phyloP scores from a whole-genome alignment of 768 basidiomycete species.

The Tylopilus balloui region DNA sequence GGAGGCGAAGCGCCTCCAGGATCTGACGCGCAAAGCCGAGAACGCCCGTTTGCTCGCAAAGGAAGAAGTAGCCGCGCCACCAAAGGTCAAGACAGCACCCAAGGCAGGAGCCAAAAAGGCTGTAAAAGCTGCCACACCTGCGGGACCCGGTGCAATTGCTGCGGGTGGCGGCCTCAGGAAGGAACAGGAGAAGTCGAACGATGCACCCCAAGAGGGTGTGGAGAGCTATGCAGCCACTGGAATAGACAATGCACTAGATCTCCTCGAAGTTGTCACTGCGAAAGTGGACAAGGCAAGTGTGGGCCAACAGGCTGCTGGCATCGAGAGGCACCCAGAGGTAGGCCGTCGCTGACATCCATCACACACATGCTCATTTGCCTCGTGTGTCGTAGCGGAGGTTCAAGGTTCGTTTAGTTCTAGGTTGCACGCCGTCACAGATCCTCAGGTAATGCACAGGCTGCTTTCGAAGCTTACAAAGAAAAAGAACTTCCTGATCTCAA shows the following conservation, averaged over 20 bases:
- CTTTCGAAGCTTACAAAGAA: conserved; percentile 89
- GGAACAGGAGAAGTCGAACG: conserved; percentile 21
- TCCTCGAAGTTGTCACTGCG: conserved; percentile 82
- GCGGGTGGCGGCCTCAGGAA: conserved; percentile 54
- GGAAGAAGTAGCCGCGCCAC: conserved; percentile 63
- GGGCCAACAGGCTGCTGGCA: conserved; percentile 78
- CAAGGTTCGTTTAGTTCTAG: conserved; percentile 49
- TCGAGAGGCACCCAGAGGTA: conserved; percentile 93
- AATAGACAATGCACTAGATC: conserved; percentile 85
- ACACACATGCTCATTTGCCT: conserved; percentile 10
- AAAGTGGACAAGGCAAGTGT: conserved; percentile 92
- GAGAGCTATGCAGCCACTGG: conserved; percentile 83
- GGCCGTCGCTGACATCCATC: conserved; percentile 19
- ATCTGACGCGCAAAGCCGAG: conserved; percentile 83
- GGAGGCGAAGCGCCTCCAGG: conserved; percentile 77
- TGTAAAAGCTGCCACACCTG: conserved; percentile 51
- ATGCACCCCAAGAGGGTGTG: conserved; percentile 36
- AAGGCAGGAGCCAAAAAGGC: conserved; percentile 61
- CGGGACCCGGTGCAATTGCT: conserved; percentile 81
- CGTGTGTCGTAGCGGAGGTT: conserved; percentile 63
- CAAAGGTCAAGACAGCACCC: conserved; percentile 59
- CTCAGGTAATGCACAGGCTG: conserved; percentile 45
- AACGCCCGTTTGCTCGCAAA: conserved; percentile 81
- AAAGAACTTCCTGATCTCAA: conserved; percentile 76
- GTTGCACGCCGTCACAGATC: neutral